phyloP scores from a whole-genome alignment of 371 early-diverging fungal genomes.

The Amoeboaphelidium protococcarum region DNA sequence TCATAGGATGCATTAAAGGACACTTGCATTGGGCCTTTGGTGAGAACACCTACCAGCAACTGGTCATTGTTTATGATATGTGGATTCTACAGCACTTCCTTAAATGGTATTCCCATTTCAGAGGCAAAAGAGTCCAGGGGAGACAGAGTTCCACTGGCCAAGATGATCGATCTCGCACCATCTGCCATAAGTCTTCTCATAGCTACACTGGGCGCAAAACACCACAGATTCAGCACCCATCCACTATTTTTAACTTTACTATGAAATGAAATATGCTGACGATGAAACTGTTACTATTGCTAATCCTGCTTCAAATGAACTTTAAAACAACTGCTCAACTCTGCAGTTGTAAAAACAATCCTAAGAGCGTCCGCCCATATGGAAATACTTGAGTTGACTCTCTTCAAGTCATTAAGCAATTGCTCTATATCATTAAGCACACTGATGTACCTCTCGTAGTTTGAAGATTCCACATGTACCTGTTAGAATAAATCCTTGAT shows the following conservation, averaged over 20 bases:
- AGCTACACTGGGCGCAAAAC: constrained; percentile 30
- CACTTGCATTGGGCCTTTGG: constrained; percentile 16
- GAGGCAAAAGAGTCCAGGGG: constrained; percentile 43
- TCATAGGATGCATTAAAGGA: constrained; percentile 22
- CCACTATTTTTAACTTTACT: not conserved
- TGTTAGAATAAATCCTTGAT: no score
- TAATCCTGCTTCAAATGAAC: no score
- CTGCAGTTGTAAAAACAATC: no score
- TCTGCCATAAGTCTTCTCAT: constrained; percentile 20
- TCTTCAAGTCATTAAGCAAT: no score
- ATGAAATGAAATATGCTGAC: not conserved
- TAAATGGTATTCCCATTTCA: constrained; percentile 27
- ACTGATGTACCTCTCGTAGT: no score
- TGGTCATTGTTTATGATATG: constrained; percentile 25
- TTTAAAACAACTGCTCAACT: no score
- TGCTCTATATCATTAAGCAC: no score
- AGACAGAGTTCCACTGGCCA: constrained; percentile 63
- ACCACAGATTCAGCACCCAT: constrained; percentile 13
- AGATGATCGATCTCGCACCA: constrained; percentile 27
- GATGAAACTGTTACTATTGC: not conserved
- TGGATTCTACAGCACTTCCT: constrained; percentile 18
- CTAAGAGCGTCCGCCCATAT: no score
- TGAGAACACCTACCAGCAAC: constrained; percentile 19
- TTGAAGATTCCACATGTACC: no score
- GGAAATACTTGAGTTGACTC: no score